A percentile compares a stretch with the other conserved stretches of the same genome.
These are phyloP conservation scores for Ramaria sp. DNA, from an alignment of 768 basidiomycete genomes.

Conservation along the genomic window DNA sequence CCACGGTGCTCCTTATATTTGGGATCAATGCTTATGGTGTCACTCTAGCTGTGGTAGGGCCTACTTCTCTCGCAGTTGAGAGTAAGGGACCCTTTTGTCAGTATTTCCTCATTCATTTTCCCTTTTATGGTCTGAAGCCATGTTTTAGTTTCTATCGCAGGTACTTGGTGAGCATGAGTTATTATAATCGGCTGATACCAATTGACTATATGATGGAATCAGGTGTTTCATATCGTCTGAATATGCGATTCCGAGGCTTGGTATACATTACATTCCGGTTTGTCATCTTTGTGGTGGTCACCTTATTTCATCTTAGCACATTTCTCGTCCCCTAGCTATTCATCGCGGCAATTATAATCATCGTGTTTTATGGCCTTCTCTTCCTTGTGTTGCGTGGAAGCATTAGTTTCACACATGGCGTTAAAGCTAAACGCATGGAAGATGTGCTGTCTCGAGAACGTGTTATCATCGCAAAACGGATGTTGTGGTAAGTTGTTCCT, in stretches of 20 bases:
- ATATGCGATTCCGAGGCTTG: slow-evolving; percentile 6
- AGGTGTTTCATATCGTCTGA: slow-evolving; percentile 9
- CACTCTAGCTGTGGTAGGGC: not conserved
- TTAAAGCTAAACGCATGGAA: not conserved
- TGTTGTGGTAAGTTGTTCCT: slow-evolving; percentile 3
- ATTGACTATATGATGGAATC: not conserved
- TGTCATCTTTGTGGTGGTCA: not conserved
- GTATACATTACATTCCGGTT: slow-evolving; percentile 8
- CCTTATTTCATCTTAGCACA: not conserved
- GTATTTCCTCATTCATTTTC: not conserved
- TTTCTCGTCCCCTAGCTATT: not conserved
- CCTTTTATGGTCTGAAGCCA: not conserved
- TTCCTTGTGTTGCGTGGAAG: slow-evolving; percentile 8
- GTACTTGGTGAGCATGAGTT: not conserved
- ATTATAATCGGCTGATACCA: not conserved
- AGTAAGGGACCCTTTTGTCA: slow-evolving; percentile 5
- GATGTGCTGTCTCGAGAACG: slow-evolving; percentile 4
- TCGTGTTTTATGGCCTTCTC: slow-evolving; percentile 7
- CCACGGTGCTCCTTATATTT: not conserved
- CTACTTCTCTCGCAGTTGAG: not conserved
- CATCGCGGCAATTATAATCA: slow-evolving; percentile 2
- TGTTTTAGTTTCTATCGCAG: slow-evolving; percentile 5
- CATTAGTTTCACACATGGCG: slow-evolving; percentile 5
- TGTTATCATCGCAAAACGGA: slow-evolving; percentile 7
- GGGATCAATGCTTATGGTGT: not conserved